These are phyloP conservation scores for Sungouiella blattae DNA, from an alignment of 805 yeast genomes.

Conservation along the genomic window DNA sequence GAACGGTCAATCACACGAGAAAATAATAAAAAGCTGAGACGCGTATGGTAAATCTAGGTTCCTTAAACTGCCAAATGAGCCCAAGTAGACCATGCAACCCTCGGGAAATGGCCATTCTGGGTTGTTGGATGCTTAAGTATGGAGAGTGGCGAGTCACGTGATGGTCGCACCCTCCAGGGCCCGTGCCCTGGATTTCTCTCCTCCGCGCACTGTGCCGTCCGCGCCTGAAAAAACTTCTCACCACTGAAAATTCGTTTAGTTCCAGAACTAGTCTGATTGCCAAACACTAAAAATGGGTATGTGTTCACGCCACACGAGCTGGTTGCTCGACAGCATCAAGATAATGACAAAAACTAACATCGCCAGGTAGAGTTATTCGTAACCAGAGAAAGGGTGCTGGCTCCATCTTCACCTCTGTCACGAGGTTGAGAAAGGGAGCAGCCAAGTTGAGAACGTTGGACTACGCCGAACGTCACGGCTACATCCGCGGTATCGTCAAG, in stretches of 20 bases:
- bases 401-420: constrained; percentile 8
- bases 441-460: constrained; percentile 9
- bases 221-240: constrained; percentile 12
- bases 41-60: no score
- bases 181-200: no score
- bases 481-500: constrained; percentile 10
- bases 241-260: constrained; percentile 6
- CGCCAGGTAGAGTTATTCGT: constrained; percentile 7
- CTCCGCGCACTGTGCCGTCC: constrained; percentile 1
- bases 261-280: no score
- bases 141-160: no score
- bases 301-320: constrained; percentile 3
- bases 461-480: constrained; percentile 8
- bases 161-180: no score
- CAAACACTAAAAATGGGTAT: constrained; percentile 19
- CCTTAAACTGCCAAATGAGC: no score
- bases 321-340: not conserved
- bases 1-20: no score
- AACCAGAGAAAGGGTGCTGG: constrained; percentile 10
- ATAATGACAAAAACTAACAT: constrained; percentile 6
- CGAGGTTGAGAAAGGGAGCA: constrained; percentile 10
- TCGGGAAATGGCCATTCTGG: no score
- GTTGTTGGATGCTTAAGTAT: no score
- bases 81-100: no score
- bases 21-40: no score